Conservation (phyloP, 805 yeast genomes). For the Yueomyces sp. region DNA sequence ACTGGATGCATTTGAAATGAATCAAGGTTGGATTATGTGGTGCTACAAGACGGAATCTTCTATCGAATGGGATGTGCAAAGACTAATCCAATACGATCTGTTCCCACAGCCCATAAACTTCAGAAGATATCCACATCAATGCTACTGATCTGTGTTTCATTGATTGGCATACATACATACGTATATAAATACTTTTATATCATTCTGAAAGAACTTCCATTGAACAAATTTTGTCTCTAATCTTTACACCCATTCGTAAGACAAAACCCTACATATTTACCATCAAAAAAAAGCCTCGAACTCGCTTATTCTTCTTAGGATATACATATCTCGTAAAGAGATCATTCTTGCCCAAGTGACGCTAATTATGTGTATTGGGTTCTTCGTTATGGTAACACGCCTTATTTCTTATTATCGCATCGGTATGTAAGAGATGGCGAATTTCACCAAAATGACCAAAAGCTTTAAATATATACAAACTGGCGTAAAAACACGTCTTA, state of each 20-base stretch:
- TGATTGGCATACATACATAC: conserved; percentile 8
- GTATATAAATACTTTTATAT: background rate
- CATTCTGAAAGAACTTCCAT: background rate
- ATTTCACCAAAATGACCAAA: too few species aligned
- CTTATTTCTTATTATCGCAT: too few species aligned
- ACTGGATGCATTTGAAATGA: conserved; percentile 62
- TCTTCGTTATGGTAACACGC: too few species aligned
- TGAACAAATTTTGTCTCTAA: background rate
- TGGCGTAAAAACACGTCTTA: too few species aligned
- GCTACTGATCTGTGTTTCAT: conserved; percentile 16
- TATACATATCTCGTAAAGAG: background rate
- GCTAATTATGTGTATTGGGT: too few species aligned
- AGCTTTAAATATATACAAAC: too few species aligned
- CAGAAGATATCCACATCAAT: conserved; percentile 57
- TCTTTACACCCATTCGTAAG: background rate
- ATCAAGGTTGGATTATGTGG: conserved; percentile 86
- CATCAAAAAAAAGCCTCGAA: background rate
- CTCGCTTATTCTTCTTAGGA: too few species aligned
- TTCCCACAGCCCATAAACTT: conserved; percentile 72
- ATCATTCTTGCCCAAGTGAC: too few species aligned
- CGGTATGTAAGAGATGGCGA: too few species aligned
- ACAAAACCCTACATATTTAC: background rate
- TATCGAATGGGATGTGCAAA: conserved; percentile 72
- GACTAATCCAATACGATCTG: conserved; percentile 40
- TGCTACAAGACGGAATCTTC: conserved; percentile 76